These are phyloP conservation scores for Daedalea quercina DNA, from an alignment of 768 basidiomycete genomes.

Conservation along the genomic window DNA sequence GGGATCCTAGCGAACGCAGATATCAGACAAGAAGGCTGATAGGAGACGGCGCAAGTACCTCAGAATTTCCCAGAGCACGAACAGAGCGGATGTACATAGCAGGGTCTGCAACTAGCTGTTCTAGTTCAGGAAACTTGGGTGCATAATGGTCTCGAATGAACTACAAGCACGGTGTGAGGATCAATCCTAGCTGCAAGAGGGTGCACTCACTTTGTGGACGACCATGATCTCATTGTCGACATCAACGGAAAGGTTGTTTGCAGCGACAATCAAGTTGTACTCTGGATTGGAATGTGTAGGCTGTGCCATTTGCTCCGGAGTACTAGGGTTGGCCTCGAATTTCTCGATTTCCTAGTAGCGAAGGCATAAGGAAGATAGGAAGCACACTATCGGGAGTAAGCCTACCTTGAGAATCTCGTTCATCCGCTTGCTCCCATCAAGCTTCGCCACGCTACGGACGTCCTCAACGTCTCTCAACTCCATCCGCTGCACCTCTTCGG, in stretches of 20 bases:
- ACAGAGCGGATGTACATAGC: slow-evolving; percentile 91
- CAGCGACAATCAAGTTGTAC: slow-evolving; percentile 92
- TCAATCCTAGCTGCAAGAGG: slow-evolving; percentile 2
- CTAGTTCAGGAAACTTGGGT: slow-evolving; percentile 92
- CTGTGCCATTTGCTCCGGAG: slow-evolving; percentile 69
- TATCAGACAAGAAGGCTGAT: not conserved
- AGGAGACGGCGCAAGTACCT: slow-evolving; percentile 36
- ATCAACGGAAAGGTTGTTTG: slow-evolving; percentile 97
- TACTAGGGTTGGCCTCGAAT: slow-evolving; percentile 74
- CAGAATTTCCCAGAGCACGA: slow-evolving; percentile 77
- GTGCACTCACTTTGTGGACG: slow-evolving; percentile 75
- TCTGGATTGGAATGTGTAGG: slow-evolving; percentile 90
- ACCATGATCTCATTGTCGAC: slow-evolving; percentile 97
- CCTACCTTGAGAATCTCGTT: slow-evolving; percentile 75
- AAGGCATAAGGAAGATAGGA: not conserved
- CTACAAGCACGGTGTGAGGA: slow-evolving; percentile 32
- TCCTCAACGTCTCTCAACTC: slow-evolving; percentile 82
- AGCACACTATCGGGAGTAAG: not conserved
- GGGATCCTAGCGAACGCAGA: slow-evolving; percentile 49
- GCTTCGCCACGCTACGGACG: slow-evolving; percentile 81
- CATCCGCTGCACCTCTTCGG: slow-evolving; percentile 92
- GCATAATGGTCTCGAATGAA: slow-evolving; percentile 98
- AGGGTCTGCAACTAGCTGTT: slow-evolving; percentile 90
- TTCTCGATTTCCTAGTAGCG: slow-evolving; percentile 78
- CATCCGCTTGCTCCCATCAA: slow-evolving; percentile 85